Percentiles rank a stretch among this genome's conserved stretches.
These are phyloP conservation scores for Podosphaera leucotricha DNA, from an alignment of 2,329 filamentous ascomycete species.

Conservation along the genomic window DNA sequence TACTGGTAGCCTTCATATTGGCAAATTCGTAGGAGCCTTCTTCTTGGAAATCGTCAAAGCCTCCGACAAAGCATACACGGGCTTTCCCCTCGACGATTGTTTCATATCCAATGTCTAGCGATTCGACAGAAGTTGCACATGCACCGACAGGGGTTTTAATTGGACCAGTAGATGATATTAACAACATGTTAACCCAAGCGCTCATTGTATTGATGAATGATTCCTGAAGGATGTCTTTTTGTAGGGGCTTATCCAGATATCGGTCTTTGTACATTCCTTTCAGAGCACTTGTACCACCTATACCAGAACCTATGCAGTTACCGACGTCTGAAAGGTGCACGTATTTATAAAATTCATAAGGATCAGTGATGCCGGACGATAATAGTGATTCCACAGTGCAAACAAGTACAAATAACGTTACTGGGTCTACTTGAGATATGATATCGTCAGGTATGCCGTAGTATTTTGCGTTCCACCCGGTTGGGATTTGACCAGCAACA, in stretches of 20 bases:
- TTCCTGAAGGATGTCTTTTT: constrained; percentile 97
- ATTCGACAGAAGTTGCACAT: constrained; percentile 92
- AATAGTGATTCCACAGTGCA: constrained; percentile 81
- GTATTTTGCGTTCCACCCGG: constrained; percentile 87
- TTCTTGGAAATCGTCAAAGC: constrained; percentile 97
- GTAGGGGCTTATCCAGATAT: constrained; percentile 86
- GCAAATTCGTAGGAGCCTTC: constrained; percentile 98
- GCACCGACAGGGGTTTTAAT: constrained; percentile 98
- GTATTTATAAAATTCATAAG: constrained; percentile 99
- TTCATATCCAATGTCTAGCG: constrained; percentile 91
- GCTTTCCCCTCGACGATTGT: constrained; percentile 98
- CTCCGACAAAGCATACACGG: constrained; percentile 88
- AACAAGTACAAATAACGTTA: constrained; percentile 85
- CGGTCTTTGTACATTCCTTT: constrained; percentile 97
- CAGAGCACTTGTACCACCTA: constrained; percentile 80
- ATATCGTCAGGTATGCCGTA: constrained; percentile 97
- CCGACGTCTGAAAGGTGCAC: constrained; percentile 94
- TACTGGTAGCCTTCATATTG: constrained; percentile 99
- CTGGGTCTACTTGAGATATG: constrained; percentile 88
- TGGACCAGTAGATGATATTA: constrained; percentile 86
- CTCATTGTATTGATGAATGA: constrained; percentile 99
- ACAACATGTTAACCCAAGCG: constrained; percentile 98
- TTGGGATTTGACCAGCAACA: constrained; percentile 89
- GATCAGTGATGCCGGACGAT: constrained; percentile 86
- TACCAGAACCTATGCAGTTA: constrained; percentile 95